Conservation (phyloP, 306 rosid genomes). For the Castanea sativa region DNA sequence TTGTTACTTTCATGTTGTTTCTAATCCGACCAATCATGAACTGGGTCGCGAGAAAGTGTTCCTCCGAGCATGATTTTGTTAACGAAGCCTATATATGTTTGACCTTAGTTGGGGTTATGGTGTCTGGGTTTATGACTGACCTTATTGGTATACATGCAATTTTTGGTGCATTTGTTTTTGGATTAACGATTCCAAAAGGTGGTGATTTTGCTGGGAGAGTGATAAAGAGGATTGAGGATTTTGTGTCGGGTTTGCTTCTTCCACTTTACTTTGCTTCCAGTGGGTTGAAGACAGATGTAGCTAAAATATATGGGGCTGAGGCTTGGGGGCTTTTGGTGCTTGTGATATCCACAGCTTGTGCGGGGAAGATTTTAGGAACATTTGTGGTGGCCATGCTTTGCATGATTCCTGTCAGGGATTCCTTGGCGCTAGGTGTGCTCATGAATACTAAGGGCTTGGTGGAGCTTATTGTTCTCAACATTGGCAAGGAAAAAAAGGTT, state of each 20-base stretch:
- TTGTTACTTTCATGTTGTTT: constrained; percentile 61
- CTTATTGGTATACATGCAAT: constrained; percentile 79
- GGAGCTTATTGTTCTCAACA: constrained; percentile 91
- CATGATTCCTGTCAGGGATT: constrained; percentile 59
- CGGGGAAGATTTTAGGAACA: constrained; percentile 79
- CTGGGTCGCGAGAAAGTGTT: constrained; percentile 45
- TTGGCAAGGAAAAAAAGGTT: constrained; percentile 92
- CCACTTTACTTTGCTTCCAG: constrained; percentile 87
- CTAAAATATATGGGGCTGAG: constrained; percentile 48
- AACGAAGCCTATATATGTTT: constrained; percentile 64
- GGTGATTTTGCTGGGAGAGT: constrained; percentile 57
- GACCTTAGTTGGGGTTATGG: constrained; percentile 63
- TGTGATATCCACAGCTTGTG: constrained; percentile 64
- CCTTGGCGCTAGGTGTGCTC: constrained; percentile 75
- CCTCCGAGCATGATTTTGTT: constrained; percentile 33
- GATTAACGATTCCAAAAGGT: constrained; percentile 68
- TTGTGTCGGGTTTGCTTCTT: constrained; percentile 69
- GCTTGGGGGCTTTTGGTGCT: constrained; percentile 73
- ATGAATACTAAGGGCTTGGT: constrained; percentile 95
- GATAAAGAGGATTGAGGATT: constrained; percentile 71
- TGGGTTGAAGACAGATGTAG: constrained; percentile 77
- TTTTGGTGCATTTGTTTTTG: constrained; percentile 82
- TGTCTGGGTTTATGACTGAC: constrained; percentile 69
- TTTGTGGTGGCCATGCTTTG: constrained; percentile 63
- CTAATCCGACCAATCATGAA: constrained; percentile 59